These are phyloP conservation scores for Eucalyptus victrix DNA, from an alignment of 345 rosid species.

Conservation along the genomic window DNA sequence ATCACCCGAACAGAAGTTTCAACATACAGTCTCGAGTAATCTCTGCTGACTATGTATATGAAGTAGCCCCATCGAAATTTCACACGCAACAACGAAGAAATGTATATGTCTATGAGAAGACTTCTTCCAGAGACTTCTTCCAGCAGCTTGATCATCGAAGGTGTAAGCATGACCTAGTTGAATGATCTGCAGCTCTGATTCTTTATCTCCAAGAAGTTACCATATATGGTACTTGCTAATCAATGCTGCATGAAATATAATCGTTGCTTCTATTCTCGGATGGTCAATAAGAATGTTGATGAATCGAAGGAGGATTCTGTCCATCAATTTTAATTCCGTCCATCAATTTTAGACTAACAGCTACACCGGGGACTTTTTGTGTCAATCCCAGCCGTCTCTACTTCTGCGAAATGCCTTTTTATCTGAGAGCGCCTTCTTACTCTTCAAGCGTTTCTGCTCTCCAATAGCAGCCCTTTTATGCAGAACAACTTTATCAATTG, in stretches of 20 bases:
- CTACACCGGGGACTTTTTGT: background rate
- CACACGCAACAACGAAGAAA: background rate
- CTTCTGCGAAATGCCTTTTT: constrained; percentile 83
- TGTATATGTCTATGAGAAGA: background rate
- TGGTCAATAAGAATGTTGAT: background rate
- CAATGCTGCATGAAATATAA: background rate
- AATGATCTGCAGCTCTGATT: background rate
- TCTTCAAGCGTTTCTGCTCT: constrained; percentile 66
- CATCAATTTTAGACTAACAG: background rate
- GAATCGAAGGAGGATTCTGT: background rate
- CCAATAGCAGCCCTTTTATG: constrained; percentile 72
- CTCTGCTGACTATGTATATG: background rate
- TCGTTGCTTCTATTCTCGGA: background rate
- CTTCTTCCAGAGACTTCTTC: background rate
- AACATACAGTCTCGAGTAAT: background rate
- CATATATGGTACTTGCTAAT: background rate
- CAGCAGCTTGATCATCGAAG: background rate
- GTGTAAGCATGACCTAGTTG: background rate
- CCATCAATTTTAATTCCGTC: background rate
- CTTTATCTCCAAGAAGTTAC: background rate
- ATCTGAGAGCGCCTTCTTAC: constrained; percentile 67
- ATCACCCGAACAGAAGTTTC: background rate
- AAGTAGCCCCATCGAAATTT: background rate
- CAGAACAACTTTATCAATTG: background rate
- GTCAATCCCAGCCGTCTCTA: constrained; percentile 61